Conservation (phyloP, 2,329 filamentous ascomycete species). For the Cladosporium sp. region DNA sequence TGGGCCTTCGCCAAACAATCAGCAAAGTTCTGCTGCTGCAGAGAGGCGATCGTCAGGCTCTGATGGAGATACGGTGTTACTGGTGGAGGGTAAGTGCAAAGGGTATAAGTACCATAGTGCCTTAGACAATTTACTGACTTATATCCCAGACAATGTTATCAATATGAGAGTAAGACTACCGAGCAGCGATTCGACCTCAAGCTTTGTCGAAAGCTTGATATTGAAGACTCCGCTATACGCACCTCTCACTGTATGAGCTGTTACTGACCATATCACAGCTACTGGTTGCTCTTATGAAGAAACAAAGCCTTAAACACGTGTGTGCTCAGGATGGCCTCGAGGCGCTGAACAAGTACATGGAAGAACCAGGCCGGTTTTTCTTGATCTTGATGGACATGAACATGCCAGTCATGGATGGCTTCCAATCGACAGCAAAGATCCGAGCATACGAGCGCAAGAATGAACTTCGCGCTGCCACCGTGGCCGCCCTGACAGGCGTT, state of each 20-base stretch:
- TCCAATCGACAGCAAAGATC: constrained; percentile 27
- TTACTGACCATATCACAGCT: constrained; percentile 13
- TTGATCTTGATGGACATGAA: constrained; percentile 20
- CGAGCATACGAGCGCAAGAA: constrained; percentile 24
- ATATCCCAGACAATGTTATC: constrained; percentile 32
- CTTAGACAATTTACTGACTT: too few relatives aligned
- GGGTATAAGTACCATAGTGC: too few relatives aligned
- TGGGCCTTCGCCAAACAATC: background rate
- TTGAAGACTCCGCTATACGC: background rate
- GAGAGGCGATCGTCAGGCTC: background rate
- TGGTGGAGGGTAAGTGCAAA: too few relatives aligned
- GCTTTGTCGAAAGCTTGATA: background rate
- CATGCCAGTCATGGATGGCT: constrained; percentile 35
- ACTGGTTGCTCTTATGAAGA: constrained; percentile 22
- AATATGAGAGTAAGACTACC: constrained; percentile 23
- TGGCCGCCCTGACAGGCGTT: constrained; percentile 33
- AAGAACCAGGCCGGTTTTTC: constrained; percentile 4
- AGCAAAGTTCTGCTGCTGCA: background rate
- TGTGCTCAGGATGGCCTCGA: constrained; percentile 18
- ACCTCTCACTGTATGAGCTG: background rate
- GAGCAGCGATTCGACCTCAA: too few relatives aligned
- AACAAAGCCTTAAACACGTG: constrained; percentile 15
- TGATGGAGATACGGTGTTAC: constrained; percentile 17
- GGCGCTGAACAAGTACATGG: constrained; percentile 16
- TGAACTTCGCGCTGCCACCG: constrained; percentile 11